Percentiles rank a stretch among this genome's conserved stretches.
Conservation (phyloP, 2,329 filamentous ascomycete species). For the Botrytis galanthina region DNA sequence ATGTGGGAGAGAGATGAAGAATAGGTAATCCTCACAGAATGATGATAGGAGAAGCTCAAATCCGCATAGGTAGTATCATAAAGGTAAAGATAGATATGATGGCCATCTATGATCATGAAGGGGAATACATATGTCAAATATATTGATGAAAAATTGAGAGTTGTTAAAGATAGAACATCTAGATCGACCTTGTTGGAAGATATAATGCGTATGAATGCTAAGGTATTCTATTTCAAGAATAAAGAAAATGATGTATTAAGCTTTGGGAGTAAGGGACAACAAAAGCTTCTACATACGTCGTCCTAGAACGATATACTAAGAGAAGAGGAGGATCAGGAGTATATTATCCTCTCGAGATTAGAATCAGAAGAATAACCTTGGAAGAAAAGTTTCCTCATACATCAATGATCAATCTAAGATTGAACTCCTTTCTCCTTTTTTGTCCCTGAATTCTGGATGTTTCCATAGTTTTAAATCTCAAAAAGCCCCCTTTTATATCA, state of each 20-base stretch:
- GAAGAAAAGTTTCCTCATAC: background rate
- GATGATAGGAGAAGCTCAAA: background rate
- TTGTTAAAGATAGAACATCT: background rate
- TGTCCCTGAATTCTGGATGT: background rate
- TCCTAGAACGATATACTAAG: background rate
- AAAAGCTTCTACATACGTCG: background rate
- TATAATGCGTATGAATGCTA: background rate
- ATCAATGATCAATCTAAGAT: background rate
- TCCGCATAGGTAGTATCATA: background rate
- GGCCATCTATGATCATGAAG: background rate
- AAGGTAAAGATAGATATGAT: background rate
- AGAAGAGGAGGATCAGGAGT: background rate
- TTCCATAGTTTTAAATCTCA: background rate
- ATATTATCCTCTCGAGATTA: background rate
- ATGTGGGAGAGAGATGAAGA: background rate
- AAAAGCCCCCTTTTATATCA: background rate
- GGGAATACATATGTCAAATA: background rate
- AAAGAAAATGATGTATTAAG: background rate
- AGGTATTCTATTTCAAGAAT: conserved; percentile 2
- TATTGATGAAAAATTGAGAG: background rate
- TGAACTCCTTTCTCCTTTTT: background rate
- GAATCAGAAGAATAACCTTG: background rate
- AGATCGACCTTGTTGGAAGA: background rate
- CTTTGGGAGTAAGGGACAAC: background rate
- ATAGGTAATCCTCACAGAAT: background rate